A percentile compares a stretch with the other conserved stretches of the same genome.
These are phyloP conservation scores for Trichophyton mentagrophytes DNA, from an alignment of 2,329 filamentous ascomycete genomes.

Conservation along the genomic window DNA sequence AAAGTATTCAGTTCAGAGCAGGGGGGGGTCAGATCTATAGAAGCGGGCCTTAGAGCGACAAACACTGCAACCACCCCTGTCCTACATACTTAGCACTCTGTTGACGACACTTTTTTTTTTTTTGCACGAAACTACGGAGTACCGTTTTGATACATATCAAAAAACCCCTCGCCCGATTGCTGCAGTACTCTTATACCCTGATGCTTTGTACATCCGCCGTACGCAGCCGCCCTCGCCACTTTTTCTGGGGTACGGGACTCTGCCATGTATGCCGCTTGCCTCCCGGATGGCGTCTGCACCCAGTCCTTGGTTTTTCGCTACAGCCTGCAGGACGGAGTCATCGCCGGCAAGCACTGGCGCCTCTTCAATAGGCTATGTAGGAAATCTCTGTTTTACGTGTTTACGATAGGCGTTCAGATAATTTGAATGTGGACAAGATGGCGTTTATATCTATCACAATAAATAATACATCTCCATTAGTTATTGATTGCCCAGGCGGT, in stretches of 20 bases:
- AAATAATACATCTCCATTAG: background rate
- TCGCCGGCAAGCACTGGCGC: background rate
- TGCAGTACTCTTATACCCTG: background rate
- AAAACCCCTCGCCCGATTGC: background rate
- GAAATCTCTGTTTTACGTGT: background rate
- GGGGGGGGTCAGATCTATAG: constrained; percentile 39
- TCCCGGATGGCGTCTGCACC: background rate
- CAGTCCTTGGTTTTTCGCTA: background rate
- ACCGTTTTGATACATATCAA: background rate
- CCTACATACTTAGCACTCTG: background rate
- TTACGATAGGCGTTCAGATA: background rate
- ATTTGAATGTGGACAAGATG: background rate
- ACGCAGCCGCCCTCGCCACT: background rate
- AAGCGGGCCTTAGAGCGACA: constrained; percentile 20
- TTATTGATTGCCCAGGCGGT: too few species aligned
- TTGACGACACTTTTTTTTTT: background rate
- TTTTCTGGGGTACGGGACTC: background rate
- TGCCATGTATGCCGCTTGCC: background rate
- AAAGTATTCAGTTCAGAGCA: constrained; percentile 48
- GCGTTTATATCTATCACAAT: background rate
- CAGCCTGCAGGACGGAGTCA: too few species aligned
- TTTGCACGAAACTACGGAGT: background rate
- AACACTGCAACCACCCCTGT: background rate
- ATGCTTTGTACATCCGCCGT: background rate
- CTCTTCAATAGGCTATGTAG: background rate